phyloP scores from a whole-genome alignment of 2,329 filamentous ascomycete species.

The Rutstroemia sp. region DNA sequence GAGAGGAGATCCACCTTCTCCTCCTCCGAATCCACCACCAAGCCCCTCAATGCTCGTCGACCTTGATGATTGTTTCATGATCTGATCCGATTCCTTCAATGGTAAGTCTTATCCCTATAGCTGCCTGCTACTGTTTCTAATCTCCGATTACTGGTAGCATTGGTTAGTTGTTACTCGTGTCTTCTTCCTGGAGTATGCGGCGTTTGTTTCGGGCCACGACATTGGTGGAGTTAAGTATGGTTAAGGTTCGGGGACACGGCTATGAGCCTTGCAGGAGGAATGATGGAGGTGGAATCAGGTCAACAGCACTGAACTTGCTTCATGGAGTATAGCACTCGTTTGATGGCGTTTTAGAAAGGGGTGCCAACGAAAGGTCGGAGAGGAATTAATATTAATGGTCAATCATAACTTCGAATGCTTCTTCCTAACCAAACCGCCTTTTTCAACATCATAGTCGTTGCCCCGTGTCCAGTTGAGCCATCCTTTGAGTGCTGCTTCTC shows the following conservation, averaged over 20 bases:
- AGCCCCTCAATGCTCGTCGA: constrained; percentile 26
- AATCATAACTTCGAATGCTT: constrained; percentile 37
- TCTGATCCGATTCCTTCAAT: constrained; percentile 6
- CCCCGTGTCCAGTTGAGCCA: constrained; percentile 78
- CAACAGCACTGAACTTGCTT: not conserved
- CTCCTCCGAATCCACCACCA: constrained; percentile 34
- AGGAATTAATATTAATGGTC: not conserved
- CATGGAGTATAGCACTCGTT: constrained; percentile 3
- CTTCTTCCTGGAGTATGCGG: not conserved
- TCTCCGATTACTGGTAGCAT: not conserved
- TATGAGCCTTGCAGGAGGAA: too few relatives aligned
- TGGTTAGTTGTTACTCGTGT: not conserved
- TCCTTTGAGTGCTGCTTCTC: constrained; percentile 56
- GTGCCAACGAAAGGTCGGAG: not conserved
- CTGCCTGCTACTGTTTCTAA: not conserved
- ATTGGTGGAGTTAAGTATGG: not conserved
- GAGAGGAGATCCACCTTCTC: constrained; percentile 33
- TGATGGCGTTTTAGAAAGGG: constrained; percentile 2
- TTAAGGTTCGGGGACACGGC: too few relatives aligned
- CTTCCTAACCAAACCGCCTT: constrained; percentile 53
- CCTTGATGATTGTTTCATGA: constrained; percentile 4
- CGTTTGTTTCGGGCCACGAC: not conserved
- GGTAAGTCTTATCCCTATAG: constrained; percentile 3
- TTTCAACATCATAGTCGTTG: constrained; percentile 58
- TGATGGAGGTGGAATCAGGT: not conserved